Base-by-base conservation (phyloP, 805 yeast species). In the Kuraishia ogatae region DNA sequence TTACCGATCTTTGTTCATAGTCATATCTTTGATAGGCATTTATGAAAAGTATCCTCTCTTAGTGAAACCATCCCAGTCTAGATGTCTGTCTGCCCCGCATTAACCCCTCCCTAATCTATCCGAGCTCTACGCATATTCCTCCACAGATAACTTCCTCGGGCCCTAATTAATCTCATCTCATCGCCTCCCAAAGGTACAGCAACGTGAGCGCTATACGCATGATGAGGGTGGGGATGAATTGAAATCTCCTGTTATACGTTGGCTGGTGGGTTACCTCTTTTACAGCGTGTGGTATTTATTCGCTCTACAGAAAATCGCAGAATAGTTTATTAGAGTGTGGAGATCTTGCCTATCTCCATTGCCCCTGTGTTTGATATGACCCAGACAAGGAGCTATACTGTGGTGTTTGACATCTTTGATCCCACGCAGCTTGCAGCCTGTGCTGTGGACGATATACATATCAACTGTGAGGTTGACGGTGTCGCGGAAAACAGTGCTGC, bases 351-450 rank as follows among this genome's bases (percentile, higher is more conserved):
- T 35, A 3, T 35, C n/a, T 35, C 13, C 13, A n/a, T 10, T 35
- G 43, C 4, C n/a, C 4, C 6, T 35, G 7, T 35, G 43, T n/a
- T 35, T 39, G 20, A 5, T 24, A 52, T 52, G 53, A 39, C 46
- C 23, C 50, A 50, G 11, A 52, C 53, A 23, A 50, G 53, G 15
- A 22, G 22, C 50, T 67, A 68, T 52, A 64, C 66, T 2, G 50
- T 68, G 23, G 59, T 65, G 8, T 60, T 66, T 58, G 71, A 68
- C 54, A 54, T 61, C n/a, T 62, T 66, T 47, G 55, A 62, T 26
- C 65, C 68, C 2, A 58, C 59, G n/a, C 61, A 60, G 22, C 52
- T 64, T 21, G 54, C 60, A n/a, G 61, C 60, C 50, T 58, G 60
- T 43, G 62, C 63, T 4, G 39, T 56, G 49, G 28, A 51, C 11